Evolutionary conservation across 2,329 filamentous ascomycete genomes (phyloP).

Genomic region (Xylariaceae sp.): DNA sequence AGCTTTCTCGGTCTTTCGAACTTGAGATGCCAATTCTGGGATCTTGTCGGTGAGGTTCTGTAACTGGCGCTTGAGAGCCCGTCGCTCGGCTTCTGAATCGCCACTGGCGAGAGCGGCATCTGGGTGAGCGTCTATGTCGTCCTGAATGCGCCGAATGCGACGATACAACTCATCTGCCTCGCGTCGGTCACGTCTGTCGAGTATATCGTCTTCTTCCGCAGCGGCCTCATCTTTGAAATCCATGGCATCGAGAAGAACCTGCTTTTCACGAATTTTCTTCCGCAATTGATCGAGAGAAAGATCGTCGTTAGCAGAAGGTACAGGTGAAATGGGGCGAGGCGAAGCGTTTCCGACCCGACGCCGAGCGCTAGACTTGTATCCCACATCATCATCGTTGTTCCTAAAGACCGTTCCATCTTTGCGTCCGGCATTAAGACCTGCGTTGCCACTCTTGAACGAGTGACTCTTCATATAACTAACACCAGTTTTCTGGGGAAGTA

Average conservation of each 20-base stretch:
- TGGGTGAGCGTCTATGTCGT: conserved; percentile 90
- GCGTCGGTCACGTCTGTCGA: conserved; percentile 83
- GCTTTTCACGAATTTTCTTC: conserved; percentile 91
- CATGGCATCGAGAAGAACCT: conserved; percentile 89
- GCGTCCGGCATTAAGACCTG: conserved; percentile 54
- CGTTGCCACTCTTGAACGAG: conserved; percentile 69
- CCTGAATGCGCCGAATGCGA: conserved; percentile 83
- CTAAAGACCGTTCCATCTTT: conserved; percentile 97
- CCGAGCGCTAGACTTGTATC: conserved; percentile 89
- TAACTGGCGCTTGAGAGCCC: conserved; percentile 80
- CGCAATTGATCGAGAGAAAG: conserved; percentile 78
- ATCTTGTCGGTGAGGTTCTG: conserved; percentile 85
- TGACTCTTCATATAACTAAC: conserved; percentile 96
- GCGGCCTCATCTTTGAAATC: conserved; percentile 92
- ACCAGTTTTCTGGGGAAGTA: conserved; percentile 94
- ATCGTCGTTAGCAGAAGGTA: conserved; percentile 67
- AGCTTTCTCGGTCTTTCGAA: conserved; percentile 81
- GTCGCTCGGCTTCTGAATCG: conserved; percentile 83
- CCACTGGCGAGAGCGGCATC: conserved; percentile 64
- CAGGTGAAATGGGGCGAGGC: conserved; percentile 72
- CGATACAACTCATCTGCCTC: conserved; percentile 94
- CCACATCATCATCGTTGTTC: conserved; percentile 89
- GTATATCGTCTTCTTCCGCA: conserved; percentile 82
- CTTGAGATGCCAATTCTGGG: conserved; percentile 85
- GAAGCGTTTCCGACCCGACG: conserved; percentile 73